These are phyloP conservation scores for Ceratocystiopsis sp. DNA, from an alignment of 2,329 filamentous ascomycete genomes.

Conservation along the genomic window DNA sequence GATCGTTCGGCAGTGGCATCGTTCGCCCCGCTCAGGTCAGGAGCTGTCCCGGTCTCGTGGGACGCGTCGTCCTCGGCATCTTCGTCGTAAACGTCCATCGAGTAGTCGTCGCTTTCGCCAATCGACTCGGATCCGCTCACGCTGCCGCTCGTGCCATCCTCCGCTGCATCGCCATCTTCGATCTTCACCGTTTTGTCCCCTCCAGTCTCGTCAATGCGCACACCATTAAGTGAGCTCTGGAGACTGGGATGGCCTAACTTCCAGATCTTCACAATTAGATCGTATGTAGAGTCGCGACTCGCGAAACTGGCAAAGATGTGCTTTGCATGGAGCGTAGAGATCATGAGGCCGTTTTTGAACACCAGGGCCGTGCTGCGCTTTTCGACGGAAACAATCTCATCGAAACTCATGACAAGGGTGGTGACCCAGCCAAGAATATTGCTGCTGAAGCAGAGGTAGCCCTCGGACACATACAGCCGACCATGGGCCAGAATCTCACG, in stretches of 20 bases:
- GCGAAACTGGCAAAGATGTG: constrained; percentile 94
- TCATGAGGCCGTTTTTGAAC: constrained; percentile 95
- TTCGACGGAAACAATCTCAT: constrained; percentile 92
- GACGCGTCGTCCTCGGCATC: constrained; percentile 57
- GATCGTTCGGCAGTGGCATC: constrained; percentile 37
- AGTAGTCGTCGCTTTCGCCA: constrained; percentile 49
- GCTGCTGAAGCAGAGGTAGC: constrained; percentile 95
- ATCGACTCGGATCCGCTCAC: constrained; percentile 41
- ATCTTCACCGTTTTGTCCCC: constrained; percentile 86
- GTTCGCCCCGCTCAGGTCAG: constrained; percentile 26
- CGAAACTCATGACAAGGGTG: constrained; percentile 93
- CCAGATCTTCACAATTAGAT: constrained; percentile 95
- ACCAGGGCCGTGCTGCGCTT: constrained; percentile 90
- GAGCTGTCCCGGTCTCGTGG: constrained; percentile 18
- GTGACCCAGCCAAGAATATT: constrained; percentile 98
- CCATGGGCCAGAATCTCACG: constrained; percentile 91
- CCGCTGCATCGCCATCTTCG: constrained; percentile 37
- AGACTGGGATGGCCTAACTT: constrained; percentile 88
- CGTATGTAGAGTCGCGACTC: constrained; percentile 88
- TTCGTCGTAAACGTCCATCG: constrained; percentile 63
- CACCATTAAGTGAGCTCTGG: constrained; percentile 80
- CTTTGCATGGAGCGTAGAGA: constrained; percentile 86
- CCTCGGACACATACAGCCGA: constrained; percentile 87
- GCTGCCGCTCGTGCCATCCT: constrained; percentile 22
- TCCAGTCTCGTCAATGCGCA: constrained; percentile 61